Conservation (phyloP, 495 filamentous ascomycete species). For the Aspergillus ostianus region DNA sequence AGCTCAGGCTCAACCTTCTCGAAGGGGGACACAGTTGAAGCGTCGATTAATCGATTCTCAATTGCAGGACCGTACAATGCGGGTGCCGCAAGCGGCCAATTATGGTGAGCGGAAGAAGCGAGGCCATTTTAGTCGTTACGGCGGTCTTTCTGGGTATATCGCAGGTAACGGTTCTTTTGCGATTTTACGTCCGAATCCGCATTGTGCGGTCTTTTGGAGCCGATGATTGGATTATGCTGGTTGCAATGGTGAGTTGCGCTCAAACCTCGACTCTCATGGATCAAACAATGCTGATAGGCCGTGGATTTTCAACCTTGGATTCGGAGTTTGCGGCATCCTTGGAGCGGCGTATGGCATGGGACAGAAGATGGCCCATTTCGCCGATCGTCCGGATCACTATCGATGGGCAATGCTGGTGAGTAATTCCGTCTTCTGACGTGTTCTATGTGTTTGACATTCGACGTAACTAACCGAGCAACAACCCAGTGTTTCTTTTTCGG, state of each 20-base stretch:
- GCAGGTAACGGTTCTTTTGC: not conserved
- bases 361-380: slow-evolving; percentile 23
- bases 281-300: not conserved
- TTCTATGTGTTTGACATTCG: too few species aligned
- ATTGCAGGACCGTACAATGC: not conserved
- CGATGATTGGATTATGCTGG: slow-evolving; percentile 5
- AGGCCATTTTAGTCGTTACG: not conserved
- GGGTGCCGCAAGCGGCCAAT: not conserved
- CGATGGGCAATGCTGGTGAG: slow-evolving; percentile 30
- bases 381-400: slow-evolving; percentile 19
- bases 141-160: slow-evolving; percentile 3
- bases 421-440: not conserved
- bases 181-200: slow-evolving; percentile 2
- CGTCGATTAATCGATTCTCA: too few species aligned
- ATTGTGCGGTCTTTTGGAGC: slow-evolving; percentile 1
- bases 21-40: not conserved
- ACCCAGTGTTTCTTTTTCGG: slow-evolving; percentile 33
- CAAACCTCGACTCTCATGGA: not conserved
- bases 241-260: not conserved
- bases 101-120: slow-evolving; percentile 1
- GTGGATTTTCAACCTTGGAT: slow-evolving; percentile 28
- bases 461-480: not conserved
- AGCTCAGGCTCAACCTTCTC: not conserved
- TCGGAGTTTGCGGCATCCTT: slow-evolving; percentile 29
- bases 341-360: slow-evolving; percentile 33